Conservation (phyloP, 495 filamentous ascomycete genomes). For the Penicillium egyptiacum region DNA sequence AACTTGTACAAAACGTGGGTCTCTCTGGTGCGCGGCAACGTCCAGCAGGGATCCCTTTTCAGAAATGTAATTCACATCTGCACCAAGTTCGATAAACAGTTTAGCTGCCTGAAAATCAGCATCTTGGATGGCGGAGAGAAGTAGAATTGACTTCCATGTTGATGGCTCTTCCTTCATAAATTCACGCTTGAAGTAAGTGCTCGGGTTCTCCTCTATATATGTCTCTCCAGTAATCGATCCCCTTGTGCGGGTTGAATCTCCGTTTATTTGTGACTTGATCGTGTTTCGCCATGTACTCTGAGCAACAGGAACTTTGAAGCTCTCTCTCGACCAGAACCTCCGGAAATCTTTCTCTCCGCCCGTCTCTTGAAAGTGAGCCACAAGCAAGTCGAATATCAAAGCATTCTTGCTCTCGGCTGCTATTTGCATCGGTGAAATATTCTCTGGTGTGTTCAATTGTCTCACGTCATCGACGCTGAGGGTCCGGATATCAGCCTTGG, state of each 20-base stretch:
- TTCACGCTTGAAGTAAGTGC: background rate
- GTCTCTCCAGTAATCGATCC: background rate
- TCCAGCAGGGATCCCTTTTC: background rate
- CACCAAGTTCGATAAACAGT: background rate
- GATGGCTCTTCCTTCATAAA: background rate
- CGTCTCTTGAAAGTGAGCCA: background rate
- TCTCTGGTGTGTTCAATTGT: background rate
- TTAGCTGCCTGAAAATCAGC: background rate
- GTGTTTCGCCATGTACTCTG: background rate
- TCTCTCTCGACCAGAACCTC: background rate
- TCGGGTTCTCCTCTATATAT: background rate
- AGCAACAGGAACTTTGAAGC: background rate
- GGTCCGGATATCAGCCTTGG: background rate
- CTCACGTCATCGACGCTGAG: background rate
- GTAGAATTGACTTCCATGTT: background rate
- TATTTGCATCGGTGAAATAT: background rate
- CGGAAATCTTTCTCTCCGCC: background rate
- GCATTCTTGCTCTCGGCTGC: background rate
- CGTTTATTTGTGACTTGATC: background rate
- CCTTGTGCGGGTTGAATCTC: too few species aligned
- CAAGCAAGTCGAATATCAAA: background rate
- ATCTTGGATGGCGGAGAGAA: background rate
- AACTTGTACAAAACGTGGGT: background rate
- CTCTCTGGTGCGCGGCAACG: background rate
- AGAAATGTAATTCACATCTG: background rate